Evolutionary conservation across 2,329 filamentous ascomycete genomes (phyloP).

Genomic region (Davidsoniella australis): DNA sequence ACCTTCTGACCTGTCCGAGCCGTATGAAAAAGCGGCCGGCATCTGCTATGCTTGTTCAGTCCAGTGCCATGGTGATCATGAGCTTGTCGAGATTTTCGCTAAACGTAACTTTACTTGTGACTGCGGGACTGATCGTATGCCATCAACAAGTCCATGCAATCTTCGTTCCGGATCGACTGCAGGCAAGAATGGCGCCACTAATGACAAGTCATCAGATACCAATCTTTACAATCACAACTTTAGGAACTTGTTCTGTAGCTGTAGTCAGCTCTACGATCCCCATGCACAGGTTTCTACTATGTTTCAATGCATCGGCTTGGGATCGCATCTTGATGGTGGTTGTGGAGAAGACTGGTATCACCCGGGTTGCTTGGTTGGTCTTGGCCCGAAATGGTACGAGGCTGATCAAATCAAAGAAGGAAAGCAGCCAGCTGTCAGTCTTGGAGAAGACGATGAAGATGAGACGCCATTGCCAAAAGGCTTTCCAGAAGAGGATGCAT

Average conservation of each 20-base stretch:
- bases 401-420: neutral
- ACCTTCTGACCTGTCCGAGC: conserved; percentile 36
- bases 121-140: conserved; percentile 74
- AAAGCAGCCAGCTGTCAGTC: neutral
- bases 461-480: conserved; percentile 60
- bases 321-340: conserved; percentile 61
- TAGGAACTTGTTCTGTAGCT: conserved; percentile 79
- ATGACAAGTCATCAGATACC: conserved; percentile 49
- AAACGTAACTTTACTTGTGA: conserved; percentile 95
- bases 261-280: conserved; percentile 72
- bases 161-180: conserved; percentile 57
- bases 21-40: conserved; percentile 52
- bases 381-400: conserved; percentile 57
- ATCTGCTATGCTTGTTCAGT: conserved; percentile 96
- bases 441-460: conserved; percentile 20
- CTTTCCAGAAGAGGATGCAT: conserved; percentile 78
- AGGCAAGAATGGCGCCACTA: conserved; percentile 58
- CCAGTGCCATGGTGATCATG: conserved; percentile 89
- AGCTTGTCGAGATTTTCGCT: conserved; percentile 83
- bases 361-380: conserved; percentile 73
- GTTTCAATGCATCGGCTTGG: conserved; percentile 89
- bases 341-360: conserved; percentile 98
- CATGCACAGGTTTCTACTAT: conserved; percentile 87
- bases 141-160: conserved; percentile 52
- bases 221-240: conserved; percentile 98